Evolutionary conservation across 495 filamentous ascomycete species (phyloP).

Genomic region (Aspergillus haitiensis): DNA sequence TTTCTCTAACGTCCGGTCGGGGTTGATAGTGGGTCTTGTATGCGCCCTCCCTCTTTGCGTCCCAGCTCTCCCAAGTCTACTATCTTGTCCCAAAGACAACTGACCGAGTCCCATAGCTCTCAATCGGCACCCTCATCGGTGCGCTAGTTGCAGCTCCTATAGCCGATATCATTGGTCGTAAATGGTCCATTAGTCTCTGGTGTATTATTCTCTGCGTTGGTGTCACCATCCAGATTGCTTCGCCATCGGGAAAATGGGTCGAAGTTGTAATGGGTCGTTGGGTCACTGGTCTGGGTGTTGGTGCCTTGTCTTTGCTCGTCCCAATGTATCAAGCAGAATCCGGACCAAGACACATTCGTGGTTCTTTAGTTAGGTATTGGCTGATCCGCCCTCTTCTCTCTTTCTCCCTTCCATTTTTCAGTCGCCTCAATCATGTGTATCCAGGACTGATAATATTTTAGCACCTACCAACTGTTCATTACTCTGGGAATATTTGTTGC

Average conservation of each 20-base stretch:
- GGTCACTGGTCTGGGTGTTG: constrained; percentile 68
- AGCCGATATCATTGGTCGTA: constrained; percentile 53
- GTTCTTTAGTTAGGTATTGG: constrained; percentile 57
- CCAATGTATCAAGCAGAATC: constrained; percentile 74
- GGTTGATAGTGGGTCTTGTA: constrained; percentile 53
- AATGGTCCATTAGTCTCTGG: constrained; percentile 53
- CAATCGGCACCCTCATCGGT: constrained; percentile 66
- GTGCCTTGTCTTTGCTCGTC: constrained; percentile 63
- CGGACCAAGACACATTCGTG: constrained; percentile 61
- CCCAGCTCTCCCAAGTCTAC: neutral
- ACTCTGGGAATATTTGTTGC: constrained; percentile 80
- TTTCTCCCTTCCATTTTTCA: neutral
- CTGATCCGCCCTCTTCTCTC: neutral
- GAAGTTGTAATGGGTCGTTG: constrained; percentile 52
- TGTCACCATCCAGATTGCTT: constrained; percentile 63
- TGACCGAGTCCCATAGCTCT: constrained; percentile 36
- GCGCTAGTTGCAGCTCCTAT: constrained; percentile 58
- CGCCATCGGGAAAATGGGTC: constrained; percentile 50
- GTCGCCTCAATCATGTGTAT: neutral
- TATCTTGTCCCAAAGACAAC: neutral
- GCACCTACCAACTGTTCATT: constrained; percentile 79
- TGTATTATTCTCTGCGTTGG: constrained; percentile 62
- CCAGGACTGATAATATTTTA: constrained; percentile 11
- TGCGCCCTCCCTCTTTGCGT: neutral
- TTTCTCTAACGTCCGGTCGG: constrained; percentile 53